Conservation (phyloP, 441 rosid species). For the Croton laevigatus region DNA sequence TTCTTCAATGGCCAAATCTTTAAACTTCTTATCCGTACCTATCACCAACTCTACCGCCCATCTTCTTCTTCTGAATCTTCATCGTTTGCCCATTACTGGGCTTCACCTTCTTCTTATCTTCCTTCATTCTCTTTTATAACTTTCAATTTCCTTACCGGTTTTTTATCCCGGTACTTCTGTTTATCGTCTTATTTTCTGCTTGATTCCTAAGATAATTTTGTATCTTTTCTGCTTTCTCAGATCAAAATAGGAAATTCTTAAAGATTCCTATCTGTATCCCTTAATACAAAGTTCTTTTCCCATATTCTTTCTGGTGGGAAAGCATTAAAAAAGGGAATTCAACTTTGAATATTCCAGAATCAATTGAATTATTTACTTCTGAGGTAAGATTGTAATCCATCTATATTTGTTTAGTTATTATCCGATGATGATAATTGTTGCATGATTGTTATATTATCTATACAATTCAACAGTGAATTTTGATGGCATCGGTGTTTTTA, state of each 20-base stretch:
- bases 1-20: slow-evolving; percentile 41
- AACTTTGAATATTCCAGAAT: slow-evolving; percentile 10
- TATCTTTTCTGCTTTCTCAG: not conserved
- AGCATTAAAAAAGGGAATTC: not conserved
- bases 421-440: not conserved
- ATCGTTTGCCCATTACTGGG: slow-evolving; percentile 55
- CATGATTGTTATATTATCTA: not conserved
- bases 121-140: slow-evolving; percentile 84
- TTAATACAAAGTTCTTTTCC: not conserved
- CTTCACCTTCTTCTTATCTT: slow-evolving; percentile 72
- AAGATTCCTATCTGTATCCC: not conserved
- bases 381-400: not conserved
- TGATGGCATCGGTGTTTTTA: slow-evolving; percentile 84
- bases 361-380: not conserved
- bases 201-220: not conserved
- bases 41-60: not conserved
- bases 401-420: not conserved
- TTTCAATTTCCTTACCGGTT: slow-evolving; percentile 26
- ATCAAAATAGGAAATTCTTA: not conserved
- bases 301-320: not conserved
- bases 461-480: slow-evolving; percentile 10
- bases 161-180: slow-evolving; percentile 16
- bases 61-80: slow-evolving; percentile 38
- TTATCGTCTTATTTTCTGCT: not conserved
- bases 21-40: not conserved